Percentiles rank a stretch among this genome's conserved stretches.
phyloP scores from a whole-genome alignment of 1,139 yeast genomes.

The Zygoascus sp. region DNA sequence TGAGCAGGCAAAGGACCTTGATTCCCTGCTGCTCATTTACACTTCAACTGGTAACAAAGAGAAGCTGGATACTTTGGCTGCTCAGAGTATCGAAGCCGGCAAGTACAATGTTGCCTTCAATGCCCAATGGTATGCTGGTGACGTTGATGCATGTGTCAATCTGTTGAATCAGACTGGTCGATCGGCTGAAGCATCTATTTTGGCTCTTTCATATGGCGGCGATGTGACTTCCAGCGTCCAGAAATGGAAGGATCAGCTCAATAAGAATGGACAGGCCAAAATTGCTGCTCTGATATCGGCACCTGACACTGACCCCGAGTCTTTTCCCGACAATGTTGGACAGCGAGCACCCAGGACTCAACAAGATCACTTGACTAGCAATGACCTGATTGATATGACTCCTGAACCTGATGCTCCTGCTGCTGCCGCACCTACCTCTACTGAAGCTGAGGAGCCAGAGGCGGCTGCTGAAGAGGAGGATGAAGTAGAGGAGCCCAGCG shows the following conservation, averaged over 20 bases:
- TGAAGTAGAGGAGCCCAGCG: conserved; percentile 13
- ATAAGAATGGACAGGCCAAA: conserved; percentile 47
- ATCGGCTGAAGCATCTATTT: conserved; percentile 77
- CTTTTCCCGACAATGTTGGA: conserved; percentile 32
- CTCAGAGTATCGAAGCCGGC: conserved; percentile 61
- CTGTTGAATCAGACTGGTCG: conserved; percentile 68
- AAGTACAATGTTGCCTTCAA: conserved; percentile 89
- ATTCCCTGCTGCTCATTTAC: conserved; percentile 75
- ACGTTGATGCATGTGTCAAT: conserved; percentile 57
- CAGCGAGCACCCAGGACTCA: conserved; percentile 28
- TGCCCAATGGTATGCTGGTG: conserved; percentile 83
- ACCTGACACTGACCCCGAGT: conserved; percentile 28
- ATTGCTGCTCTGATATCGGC: conserved; percentile 46
- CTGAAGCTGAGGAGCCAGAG: conserved; percentile 16
- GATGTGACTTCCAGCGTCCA: conserved; percentile 47
- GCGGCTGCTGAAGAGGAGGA: conserved; percentile 16
- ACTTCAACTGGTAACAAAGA: conserved; percentile 71
- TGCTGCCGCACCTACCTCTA: conserved; percentile 16
- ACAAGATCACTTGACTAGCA: conserved; percentile 17
- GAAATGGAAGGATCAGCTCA: conserved; percentile 63
- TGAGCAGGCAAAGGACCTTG: conserved; percentile 73
- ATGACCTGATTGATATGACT: conserved; percentile 29
- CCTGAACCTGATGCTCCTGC: conserved; percentile 17
- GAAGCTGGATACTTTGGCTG: conserved; percentile 55
- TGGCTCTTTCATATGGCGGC: conserved; percentile 70